A percentile compares a stretch with the other conserved stretches of the same genome.
Conservation (phyloP, 2,329 filamentous ascomycete genomes). For the Paraphaeosphaeria sporulosa region DNA sequence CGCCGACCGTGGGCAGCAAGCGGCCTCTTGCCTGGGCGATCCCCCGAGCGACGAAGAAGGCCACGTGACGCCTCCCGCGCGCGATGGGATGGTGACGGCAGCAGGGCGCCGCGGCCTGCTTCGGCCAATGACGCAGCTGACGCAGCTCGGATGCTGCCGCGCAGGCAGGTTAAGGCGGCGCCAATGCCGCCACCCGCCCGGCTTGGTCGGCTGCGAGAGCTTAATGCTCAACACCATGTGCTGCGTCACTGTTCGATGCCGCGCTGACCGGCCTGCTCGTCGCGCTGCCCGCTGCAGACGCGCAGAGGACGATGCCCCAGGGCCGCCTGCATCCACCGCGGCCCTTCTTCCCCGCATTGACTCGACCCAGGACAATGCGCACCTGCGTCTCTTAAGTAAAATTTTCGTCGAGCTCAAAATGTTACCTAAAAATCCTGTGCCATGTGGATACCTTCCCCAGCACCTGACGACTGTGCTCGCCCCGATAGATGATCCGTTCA, state of each 20-base stretch:
- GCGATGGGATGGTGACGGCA: neutral
- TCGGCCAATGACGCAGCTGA: constrained; percentile 24
- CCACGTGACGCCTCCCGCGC: neutral
- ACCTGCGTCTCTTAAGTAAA: constrained; percentile 30
- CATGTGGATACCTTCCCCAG: constrained; percentile 32
- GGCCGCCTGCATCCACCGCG: neutral
- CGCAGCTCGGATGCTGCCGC: too few species aligned
- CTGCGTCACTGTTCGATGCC: neutral
- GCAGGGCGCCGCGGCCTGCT: constrained; percentile 20
- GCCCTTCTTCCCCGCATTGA: constrained; percentile 4
- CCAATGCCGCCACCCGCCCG: constrained; percentile 19
- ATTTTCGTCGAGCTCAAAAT: constrained; percentile 32
- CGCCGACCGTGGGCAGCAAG: neutral
- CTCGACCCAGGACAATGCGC: neutral
- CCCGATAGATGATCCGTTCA: constrained; percentile 11
- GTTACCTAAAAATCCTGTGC: constrained; percentile 21
- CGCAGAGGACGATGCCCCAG: neutral
- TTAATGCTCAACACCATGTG: constrained; percentile 25
- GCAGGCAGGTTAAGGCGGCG: constrained; percentile 29
- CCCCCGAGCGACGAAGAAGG: neutral
- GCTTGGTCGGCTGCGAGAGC: constrained; percentile 25
- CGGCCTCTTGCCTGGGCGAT: neutral
- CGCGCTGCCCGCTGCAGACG: neutral
- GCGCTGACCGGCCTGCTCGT: neutral
- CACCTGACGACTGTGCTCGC: neutral